These are phyloP conservation scores for Pseudogymnoascus sp. DNA, from an alignment of 2,329 filamentous ascomycete genomes.

Conservation along the genomic window DNA sequence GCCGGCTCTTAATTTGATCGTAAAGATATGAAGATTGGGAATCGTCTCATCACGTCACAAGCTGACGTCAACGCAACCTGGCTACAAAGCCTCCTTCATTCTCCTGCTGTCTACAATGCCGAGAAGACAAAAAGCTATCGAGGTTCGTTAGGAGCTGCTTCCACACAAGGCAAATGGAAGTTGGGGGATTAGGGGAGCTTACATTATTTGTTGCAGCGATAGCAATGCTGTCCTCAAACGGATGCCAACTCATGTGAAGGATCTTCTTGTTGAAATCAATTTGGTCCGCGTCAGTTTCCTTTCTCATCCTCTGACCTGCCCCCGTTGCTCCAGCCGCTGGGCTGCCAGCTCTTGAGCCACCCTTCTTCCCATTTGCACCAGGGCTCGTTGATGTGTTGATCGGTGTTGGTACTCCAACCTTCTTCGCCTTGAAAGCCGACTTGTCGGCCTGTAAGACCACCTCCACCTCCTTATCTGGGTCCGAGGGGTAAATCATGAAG, in stretches of 20 bases:
- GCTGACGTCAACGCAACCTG: slow-evolving; percentile 28
- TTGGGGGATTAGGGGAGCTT: slow-evolving; percentile 40
- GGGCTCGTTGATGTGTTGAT: slow-evolving; percentile 80
- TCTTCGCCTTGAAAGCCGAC: slow-evolving; percentile 99
- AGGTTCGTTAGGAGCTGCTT: slow-evolving; percentile 15
- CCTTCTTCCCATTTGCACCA: slow-evolving; percentile 70
- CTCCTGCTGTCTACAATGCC: slow-evolving; percentile 49
- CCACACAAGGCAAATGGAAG: not conserved
- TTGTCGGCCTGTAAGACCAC: slow-evolving; percentile 97
- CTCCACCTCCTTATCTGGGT: slow-evolving; percentile 92
- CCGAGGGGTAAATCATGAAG: slow-evolving; percentile 99
- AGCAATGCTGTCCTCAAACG: slow-evolving; percentile 97
- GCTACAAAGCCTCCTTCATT: slow-evolving; percentile 24
- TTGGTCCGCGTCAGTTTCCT: slow-evolving; percentile 97
- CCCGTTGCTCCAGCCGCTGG: slow-evolving; percentile 66
- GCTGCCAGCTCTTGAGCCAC: slow-evolving; percentile 78
- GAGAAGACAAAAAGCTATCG: slow-evolving; percentile 69
- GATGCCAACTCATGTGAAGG: slow-evolving; percentile 99
- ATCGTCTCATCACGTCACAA: slow-evolving; percentile 17
- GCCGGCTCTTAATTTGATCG: slow-evolving; percentile 2
- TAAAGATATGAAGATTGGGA: slow-evolving; percentile 9
- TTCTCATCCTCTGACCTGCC: slow-evolving; percentile 90
- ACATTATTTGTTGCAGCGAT: slow-evolving; percentile 99
- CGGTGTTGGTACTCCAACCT: slow-evolving; percentile 93
- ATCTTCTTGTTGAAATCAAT: slow-evolving; percentile 99